These are phyloP conservation scores for Hyaloscypha variabilis DNA, from an alignment of 495 filamentous ascomycete species.

Conservation along the genomic window DNA sequence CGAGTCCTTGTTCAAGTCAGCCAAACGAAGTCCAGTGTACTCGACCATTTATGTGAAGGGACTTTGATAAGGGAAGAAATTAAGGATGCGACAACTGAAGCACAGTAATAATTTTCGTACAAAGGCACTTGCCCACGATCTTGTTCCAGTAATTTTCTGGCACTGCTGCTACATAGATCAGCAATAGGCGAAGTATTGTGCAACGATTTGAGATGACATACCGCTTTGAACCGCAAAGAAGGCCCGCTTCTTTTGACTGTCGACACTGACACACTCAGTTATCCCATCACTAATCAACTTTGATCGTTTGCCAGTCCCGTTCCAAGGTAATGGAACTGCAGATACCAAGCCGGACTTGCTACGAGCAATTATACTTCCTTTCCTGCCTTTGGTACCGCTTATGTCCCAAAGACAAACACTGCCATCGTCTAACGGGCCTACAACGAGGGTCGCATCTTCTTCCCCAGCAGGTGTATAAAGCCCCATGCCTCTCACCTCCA, in stretches of 20 bases:
- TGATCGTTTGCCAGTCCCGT: slow-evolving; percentile 31
- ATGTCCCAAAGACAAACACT: slow-evolving; percentile 86
- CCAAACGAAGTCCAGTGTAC: not conserved
- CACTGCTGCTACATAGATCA: too few species aligned
- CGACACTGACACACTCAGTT: slow-evolving; percentile 82
- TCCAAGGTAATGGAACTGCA: slow-evolving; percentile 33
- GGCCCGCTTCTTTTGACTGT: slow-evolving; percentile 67
- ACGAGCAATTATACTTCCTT: slow-evolving; percentile 65
- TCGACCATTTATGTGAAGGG: too few species aligned
- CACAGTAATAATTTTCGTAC: not conserved
- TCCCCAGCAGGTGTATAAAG: slow-evolving; percentile 58
- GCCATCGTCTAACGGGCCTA: slow-evolving; percentile 84
- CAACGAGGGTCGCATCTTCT: slow-evolving; percentile 53
- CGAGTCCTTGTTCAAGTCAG: slow-evolving; percentile 51
- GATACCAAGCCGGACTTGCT: slow-evolving; percentile 55
- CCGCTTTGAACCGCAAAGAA: slow-evolving; percentile 78
- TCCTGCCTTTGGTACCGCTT: slow-evolving; percentile 57
- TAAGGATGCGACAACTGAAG: too few species aligned
- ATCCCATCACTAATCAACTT: slow-evolving; percentile 65
- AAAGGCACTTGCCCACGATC: too few species aligned
- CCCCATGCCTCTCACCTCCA: slow-evolving; percentile 68
- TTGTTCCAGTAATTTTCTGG: too few species aligned
- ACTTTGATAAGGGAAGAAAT: too few species aligned
- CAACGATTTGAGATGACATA: slow-evolving; percentile 32
- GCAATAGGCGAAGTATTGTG: not conserved